These are phyloP conservation scores for Salicornia ramosissima DNA, from an alignment of 148 eudicot genomes.

Conservation along the genomic window DNA sequence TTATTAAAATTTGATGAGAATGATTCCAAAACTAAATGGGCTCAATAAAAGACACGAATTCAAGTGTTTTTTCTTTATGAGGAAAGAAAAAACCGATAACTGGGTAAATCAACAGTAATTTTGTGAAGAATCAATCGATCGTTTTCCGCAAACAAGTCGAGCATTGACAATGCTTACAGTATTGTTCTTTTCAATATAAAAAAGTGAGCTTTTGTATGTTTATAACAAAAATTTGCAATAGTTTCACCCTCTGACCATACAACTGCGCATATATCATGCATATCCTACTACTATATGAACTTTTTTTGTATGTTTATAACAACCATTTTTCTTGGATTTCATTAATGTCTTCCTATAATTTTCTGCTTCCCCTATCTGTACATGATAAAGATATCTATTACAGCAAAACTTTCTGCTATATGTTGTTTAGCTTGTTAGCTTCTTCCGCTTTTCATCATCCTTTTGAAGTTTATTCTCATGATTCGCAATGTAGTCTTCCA, in stretches of 20 bases:
- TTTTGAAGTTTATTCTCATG: slow-evolving; percentile 48
- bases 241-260: not conserved
- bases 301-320: not conserved
- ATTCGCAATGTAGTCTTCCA: slow-evolving; percentile 71
- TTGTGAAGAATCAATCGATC: not conserved
- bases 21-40: no score
- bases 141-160: not conserved
- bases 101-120: no score
- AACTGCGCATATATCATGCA: not conserved
- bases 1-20: no score
- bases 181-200: not conserved
- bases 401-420: not conserved
- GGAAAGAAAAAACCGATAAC: no score
- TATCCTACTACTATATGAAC: not conserved
- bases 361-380: slow-evolving; percentile 8
- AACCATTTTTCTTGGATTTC: not conserved
- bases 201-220: not conserved
- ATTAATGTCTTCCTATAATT: not conserved
- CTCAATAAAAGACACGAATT: no score
- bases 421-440: not conserved
- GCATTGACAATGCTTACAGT: no score
- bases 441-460: slow-evolving; percentile 24
- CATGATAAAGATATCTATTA: slow-evolving; percentile 5
- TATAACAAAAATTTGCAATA: not conserved
- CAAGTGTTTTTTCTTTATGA: no score